Percentiles rank a stretch among this genome's conserved stretches.
These are phyloP conservation scores for Salix suchowensis DNA, from an alignment of 345 rosid species.

Conservation along the genomic window DNA sequence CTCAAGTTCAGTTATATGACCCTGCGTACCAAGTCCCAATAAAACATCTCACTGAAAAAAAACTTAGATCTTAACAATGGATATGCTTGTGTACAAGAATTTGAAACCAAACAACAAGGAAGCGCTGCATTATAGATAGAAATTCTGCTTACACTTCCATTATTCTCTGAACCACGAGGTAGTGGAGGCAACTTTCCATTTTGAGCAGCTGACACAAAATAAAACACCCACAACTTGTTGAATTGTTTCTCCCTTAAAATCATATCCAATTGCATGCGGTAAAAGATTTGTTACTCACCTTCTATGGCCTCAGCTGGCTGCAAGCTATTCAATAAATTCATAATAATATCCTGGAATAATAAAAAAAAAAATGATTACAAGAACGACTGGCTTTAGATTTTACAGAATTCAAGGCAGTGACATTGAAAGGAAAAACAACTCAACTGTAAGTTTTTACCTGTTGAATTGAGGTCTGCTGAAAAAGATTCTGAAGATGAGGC, in stretches of 20 bases:
- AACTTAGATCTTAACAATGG: background rate
- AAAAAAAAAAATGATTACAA: constrained; percentile 18
- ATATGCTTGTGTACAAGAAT: background rate
- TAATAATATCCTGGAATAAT: constrained; percentile 64
- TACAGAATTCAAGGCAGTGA: background rate
- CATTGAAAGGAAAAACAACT: background rate
- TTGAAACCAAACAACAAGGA: background rate
- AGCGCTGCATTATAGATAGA: background rate
- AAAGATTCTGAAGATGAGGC: constrained; percentile 84
- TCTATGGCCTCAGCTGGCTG: constrained; percentile 63
- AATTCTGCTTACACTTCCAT: constrained; percentile 58
- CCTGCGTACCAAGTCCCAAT: background rate
- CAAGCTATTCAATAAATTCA: constrained; percentile 56
- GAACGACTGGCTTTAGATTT: background rate
- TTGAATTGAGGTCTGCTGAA: constrained; percentile 82
- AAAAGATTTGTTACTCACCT: constrained; percentile 45
- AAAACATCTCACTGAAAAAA: background rate
- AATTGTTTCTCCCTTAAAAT: constrained; percentile 4
- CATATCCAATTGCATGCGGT: constrained; percentile 1
- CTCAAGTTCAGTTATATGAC: background rate
- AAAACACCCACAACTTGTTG: background rate
- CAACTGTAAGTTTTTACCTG: constrained; percentile 46
- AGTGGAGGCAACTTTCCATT: constrained; percentile 82
- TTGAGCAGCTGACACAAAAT: constrained; percentile 51
- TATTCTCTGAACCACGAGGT: constrained; percentile 62